Conservation (phyloP, 106 monocot genomes). For the Cymbidium sinense region DNA sequence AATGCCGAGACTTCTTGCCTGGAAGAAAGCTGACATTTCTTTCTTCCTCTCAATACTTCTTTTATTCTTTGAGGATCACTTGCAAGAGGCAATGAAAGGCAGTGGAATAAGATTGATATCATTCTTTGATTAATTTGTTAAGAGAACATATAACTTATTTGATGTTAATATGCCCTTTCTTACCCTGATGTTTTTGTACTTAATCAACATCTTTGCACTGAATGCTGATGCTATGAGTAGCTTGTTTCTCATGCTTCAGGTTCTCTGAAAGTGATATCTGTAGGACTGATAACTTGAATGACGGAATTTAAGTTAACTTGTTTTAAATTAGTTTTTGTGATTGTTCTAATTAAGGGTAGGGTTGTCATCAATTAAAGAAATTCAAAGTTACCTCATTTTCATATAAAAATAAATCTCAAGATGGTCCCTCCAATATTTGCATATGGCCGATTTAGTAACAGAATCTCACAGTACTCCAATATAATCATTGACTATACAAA, state of each 20-base stretch:
- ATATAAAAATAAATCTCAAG: too few relatives aligned
- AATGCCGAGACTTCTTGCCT: not conserved
- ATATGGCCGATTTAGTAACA: too few relatives aligned
- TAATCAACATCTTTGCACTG: not conserved
- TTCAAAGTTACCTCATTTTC: too few relatives aligned
- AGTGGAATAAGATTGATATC: slow-evolving; percentile 6
- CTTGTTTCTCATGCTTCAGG: not conserved
- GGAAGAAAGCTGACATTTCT: not conserved
- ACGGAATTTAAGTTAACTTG: too few relatives aligned
- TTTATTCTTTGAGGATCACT: slow-evolving; percentile 5
- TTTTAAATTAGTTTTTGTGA: too few relatives aligned
- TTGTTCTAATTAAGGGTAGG: too few relatives aligned
- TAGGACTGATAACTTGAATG: too few relatives aligned
- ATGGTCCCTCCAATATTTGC: too few relatives aligned
- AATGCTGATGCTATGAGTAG: not conserved
- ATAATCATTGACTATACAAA: too few relatives aligned
- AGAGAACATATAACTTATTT: slow-evolving; percentile 2
- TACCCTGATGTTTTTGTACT: not conserved
- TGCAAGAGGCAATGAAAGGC: not conserved
- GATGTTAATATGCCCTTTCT: not conserved
- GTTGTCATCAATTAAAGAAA: too few relatives aligned
- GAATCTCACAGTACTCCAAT: too few relatives aligned
- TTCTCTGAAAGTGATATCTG: not conserved
- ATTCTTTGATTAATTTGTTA: slow-evolving; percentile 13
- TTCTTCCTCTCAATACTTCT: slow-evolving; percentile 5